These are phyloP conservation scores for Aspergillus melleus DNA, from an alignment of 2,329 filamentous ascomycete genomes.

Conservation along the genomic window DNA sequence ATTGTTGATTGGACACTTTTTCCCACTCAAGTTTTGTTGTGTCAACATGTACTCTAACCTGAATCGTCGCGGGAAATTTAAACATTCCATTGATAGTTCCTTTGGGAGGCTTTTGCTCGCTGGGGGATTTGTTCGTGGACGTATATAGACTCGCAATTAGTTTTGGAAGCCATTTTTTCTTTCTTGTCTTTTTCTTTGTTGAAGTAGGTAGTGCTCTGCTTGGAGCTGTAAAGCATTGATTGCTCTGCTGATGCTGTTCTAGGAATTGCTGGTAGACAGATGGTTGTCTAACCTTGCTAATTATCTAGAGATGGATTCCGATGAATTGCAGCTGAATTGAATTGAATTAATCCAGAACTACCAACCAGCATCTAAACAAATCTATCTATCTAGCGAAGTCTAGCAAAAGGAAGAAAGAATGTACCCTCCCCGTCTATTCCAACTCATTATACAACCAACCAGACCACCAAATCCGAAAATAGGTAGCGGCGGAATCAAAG, in stretches of 20 bases:
- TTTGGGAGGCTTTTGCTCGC: slow-evolving; percentile 8
- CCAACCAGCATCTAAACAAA: background rate
- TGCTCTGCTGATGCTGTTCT: no score
- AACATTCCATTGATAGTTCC: slow-evolving; percentile 22
- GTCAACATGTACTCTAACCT: slow-evolving; percentile 44
- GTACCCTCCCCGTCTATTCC: background rate
- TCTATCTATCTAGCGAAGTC: background rate
- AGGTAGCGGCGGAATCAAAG: background rate
- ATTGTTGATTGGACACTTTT: slow-evolving; percentile 26
- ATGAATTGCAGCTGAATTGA: background rate
- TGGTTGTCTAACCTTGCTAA: no score
- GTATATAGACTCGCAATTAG: slow-evolving; percentile 32
- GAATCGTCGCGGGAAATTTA: slow-evolving; percentile 30
- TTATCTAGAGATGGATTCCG: no score
- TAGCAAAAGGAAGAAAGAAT: background rate
- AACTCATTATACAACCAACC: background rate
- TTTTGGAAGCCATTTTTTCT: background rate
- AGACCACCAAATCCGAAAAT: background rate
- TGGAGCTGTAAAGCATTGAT: no score
- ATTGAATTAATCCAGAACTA: background rate
- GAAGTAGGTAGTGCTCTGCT: no score
- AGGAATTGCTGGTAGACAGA: no score
- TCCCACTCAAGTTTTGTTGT: slow-evolving; percentile 27
- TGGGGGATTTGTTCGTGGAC: slow-evolving; percentile 19
- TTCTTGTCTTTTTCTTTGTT: background rate